phyloP scores from a whole-genome alignment of 2,329 filamentous ascomycete species.

The Cytospora chrysosperma region DNA sequence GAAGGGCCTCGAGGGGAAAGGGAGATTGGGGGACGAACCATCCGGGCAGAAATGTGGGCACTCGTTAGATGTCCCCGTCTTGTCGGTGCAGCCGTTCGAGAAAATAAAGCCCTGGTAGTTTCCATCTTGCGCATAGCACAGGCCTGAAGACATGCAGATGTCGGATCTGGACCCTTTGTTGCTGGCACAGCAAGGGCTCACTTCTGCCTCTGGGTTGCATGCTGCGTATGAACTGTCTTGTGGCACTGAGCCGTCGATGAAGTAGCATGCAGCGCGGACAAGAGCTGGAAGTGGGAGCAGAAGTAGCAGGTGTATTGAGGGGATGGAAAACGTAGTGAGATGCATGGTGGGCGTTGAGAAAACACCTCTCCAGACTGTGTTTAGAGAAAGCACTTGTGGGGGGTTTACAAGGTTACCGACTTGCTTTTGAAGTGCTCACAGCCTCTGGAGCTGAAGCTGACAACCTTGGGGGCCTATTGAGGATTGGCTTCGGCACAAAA shows the following conservation, averaged over 20 bases:
- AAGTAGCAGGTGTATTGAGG: background rate
- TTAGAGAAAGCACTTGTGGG: background rate
- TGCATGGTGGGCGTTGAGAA: background rate
- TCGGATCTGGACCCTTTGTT: constrained; percentile 25
- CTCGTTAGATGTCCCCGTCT: constrained; percentile 16
- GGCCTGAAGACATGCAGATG: constrained; percentile 27
- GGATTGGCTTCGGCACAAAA: no score
- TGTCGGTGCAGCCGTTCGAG: constrained; percentile 28
- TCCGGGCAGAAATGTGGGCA: constrained; percentile 27
- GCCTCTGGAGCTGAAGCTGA: background rate
- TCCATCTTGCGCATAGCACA: constrained; percentile 26
- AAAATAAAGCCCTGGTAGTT: constrained; percentile 26
- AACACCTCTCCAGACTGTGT: background rate
- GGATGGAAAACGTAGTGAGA: background rate
- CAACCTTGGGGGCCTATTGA: background rate
- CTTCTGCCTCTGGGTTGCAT: constrained; percentile 26
- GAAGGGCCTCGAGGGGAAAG: background rate
- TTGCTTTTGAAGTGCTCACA: background rate
- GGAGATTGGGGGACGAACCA: constrained; percentile 7
- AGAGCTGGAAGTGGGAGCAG: background rate
- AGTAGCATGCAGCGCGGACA: constrained; percentile 21
- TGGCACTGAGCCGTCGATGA: constrained; percentile 15
- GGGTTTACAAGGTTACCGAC: background rate
- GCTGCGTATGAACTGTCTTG: constrained; percentile 8
- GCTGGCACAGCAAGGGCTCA: constrained; percentile 27